Evolutionary conservation across 192 early-diverging fungal genomes (phyloP).

Genomic region (Gryganskiella cystojenkinii): DNA sequence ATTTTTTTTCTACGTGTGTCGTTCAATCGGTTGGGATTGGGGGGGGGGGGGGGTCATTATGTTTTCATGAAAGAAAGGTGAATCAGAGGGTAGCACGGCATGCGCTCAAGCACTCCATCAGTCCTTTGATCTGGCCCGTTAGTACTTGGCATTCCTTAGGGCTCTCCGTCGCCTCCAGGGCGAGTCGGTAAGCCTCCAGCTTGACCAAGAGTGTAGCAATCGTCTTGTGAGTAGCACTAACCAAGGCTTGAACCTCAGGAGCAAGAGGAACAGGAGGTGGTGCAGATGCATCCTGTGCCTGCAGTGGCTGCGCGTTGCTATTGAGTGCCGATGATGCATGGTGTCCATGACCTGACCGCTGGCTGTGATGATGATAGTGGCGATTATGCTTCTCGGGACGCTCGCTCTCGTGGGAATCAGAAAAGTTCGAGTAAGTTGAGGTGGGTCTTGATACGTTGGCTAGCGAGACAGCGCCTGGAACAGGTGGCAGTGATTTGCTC

Average conservation of each 20-base stretch:
- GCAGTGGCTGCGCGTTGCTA: background rate
- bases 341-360: background rate
- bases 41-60: background rate
- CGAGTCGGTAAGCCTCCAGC: conserved; percentile 34
- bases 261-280: conserved; percentile 35
- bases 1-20: background rate
- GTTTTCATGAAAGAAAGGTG: background rate
- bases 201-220: conserved; percentile 43
- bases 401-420: conserved; percentile 25
- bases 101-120: conserved; percentile 51
- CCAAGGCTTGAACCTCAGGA: conserved; percentile 38
- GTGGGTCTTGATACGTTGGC: conserved; percentile 20
- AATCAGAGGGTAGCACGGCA: conserved; percentile 36
- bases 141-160: conserved; percentile 44
- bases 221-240: conserved; percentile 43
- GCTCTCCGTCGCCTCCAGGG: conserved; percentile 39
- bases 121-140: conserved; percentile 39
- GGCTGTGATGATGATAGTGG: conserved; percentile 1
- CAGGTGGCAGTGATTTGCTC: conserved; percentile 35
- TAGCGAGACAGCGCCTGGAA: conserved; percentile 13
- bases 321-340: background rate
- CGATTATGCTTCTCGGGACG: conserved; percentile 14
- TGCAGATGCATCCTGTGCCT: conserved; percentile 6
- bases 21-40: background rate
- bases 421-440: conserved; percentile 43